phyloP scores from a whole-genome alignment of 2,329 filamentous ascomycete species.

The Cladosporium austrohemisphaericum region DNA sequence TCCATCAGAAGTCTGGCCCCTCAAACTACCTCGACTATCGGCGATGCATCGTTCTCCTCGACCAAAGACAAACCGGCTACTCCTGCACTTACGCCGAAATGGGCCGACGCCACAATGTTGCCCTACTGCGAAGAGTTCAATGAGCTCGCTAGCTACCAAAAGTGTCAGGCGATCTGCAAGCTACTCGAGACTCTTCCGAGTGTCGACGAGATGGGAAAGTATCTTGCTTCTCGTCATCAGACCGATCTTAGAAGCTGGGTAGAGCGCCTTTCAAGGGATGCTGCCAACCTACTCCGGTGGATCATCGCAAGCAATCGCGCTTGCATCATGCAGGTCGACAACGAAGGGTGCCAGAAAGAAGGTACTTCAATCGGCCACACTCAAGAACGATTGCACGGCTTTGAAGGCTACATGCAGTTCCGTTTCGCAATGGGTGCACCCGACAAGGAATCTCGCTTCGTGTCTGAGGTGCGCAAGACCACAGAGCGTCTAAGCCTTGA shows the following conservation, averaged over 20 bases:
- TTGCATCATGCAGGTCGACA: conserved; percentile 73
- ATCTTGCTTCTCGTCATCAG: conserved; percentile 38
- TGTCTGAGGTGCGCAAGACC: conserved; percentile 55
- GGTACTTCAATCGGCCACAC: conserved; percentile 11
- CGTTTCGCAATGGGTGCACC: conserved; percentile 83
- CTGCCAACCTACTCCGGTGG: conserved; percentile 72
- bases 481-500: conserved; percentile 37
- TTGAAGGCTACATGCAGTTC: conserved; percentile 72
- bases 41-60: too few species aligned
- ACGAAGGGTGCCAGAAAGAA: conserved; percentile 21
- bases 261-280: conserved; percentile 60
- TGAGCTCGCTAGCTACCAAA: conserved; percentile 43
- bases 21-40: too few species aligned
- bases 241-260: conserved; percentile 51
- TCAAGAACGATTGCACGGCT: conserved; percentile 54
- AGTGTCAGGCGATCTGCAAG: conserved; percentile 49
- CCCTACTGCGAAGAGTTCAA: conserved; percentile 59
- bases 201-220: conserved; percentile 55
- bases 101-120: conserved; percentile 35
- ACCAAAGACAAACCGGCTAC: too few species aligned
- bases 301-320: conserved; percentile 86
- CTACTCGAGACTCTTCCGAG: conserved; percentile 59
- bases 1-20: too few species aligned
- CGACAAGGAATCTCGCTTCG: conserved; percentile 77
- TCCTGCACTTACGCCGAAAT: conserved; percentile 23